Conservation (phyloP, 805 yeast genomes). For the Hanseniaspora mollemarum region DNA sequence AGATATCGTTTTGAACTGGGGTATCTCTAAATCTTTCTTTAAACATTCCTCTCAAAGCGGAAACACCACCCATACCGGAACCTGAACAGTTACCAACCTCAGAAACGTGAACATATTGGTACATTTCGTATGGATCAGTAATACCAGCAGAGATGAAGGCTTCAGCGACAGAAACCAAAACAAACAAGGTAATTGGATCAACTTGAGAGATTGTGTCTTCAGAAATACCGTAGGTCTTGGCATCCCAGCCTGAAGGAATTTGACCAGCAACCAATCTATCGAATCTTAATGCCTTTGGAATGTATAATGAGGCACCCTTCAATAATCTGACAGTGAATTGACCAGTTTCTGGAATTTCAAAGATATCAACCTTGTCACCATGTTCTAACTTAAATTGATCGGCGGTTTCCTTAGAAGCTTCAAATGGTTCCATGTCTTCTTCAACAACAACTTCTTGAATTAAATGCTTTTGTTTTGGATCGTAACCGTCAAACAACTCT, state of each 20-base stretch:
- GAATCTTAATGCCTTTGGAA: conserved; percentile 67
- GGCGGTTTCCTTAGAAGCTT: conserved; percentile 89
- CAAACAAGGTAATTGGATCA: conserved; percentile 88
- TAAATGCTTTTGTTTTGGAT: conserved; percentile 85
- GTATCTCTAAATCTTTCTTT: conserved; percentile 83
- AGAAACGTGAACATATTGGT: conserved; percentile 94
- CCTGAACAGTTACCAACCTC: conserved; percentile 99
- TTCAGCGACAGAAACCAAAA: conserved; percentile 87
- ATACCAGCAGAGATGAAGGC: conserved; percentile 90
- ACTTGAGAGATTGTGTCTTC: conserved; percentile 91
- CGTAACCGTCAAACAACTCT: conserved; percentile 84
- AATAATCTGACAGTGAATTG: conserved; percentile 82
- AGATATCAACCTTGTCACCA: conserved; percentile 85
- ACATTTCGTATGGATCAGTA: conserved; percentile 97
- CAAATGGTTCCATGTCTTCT: conserved; percentile 93
- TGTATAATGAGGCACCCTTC: conserved; percentile 81
- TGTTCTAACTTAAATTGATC: conserved; percentile 88
- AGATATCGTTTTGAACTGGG: conserved; percentile 93
- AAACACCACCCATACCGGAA: conserved; percentile 99
- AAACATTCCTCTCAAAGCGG: conserved; percentile 95
- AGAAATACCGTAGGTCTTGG: conserved; percentile 84
- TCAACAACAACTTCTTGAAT: conserved; percentile 93
- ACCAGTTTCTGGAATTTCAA: conserved; percentile 78
- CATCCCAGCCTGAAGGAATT: conserved; percentile 98
- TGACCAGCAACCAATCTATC: conserved; percentile 68